These are phyloP conservation scores for Pleurotus tuber-regium DNA, from an alignment of 768 basidiomycete species.

Conservation along the genomic window DNA sequence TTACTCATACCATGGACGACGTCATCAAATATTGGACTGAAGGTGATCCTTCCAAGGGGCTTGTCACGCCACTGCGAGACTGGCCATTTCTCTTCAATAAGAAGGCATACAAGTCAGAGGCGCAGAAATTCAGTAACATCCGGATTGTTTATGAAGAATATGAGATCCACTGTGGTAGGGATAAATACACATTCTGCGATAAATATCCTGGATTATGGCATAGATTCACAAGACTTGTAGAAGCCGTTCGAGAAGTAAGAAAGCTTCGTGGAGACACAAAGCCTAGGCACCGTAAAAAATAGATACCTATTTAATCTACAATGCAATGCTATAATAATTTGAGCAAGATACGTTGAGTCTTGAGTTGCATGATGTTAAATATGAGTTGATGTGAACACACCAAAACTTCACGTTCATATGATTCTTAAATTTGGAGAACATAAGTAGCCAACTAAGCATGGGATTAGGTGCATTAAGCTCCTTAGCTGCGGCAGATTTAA, in stretches of 20 bases:
- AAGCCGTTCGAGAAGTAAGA: constrained; percentile 7
- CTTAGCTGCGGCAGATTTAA: no score
- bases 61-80: constrained; percentile 13
- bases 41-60: constrained; percentile 14
- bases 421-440: no score
- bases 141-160: constrained; percentile 8
- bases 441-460: no score
- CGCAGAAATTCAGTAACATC: constrained; percentile 12
- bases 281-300: background rate
- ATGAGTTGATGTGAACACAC: no score
- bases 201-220: constrained; percentile 5
- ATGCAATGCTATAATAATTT: no score
- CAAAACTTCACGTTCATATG: no score
- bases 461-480: no score
- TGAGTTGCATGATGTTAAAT: no score
- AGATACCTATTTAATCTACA: background rate
- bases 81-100: constrained; percentile 14
- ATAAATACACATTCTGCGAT: constrained; percentile 9
- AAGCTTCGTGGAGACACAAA: constrained; percentile 8
- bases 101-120: constrained; percentile 9
- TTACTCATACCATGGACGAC: constrained; percentile 17
- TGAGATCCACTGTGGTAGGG: constrained; percentile 2
- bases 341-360: no score
- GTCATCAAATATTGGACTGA: constrained; percentile 17
- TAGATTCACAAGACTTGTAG: constrained; percentile 9